Percentiles rank a stretch among this genome's conserved stretches.
phyloP scores from a whole-genome alignment of 257 asterid species.

The Salvia splendens region DNA sequence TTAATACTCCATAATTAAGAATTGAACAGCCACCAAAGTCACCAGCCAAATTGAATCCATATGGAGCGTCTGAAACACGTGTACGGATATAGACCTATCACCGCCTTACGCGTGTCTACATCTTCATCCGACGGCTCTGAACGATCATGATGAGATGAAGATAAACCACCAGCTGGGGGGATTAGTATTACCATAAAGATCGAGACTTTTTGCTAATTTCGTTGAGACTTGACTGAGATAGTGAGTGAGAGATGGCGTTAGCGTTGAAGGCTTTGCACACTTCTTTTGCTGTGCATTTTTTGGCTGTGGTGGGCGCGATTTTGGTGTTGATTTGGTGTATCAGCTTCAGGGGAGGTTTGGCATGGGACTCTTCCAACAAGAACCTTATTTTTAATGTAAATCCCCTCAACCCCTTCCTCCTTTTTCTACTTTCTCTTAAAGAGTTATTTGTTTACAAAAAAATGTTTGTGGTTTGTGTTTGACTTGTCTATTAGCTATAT shows the following conservation, averaged over 20 bases:
- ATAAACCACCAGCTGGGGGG: conserved; percentile 7
- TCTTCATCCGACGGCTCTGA: conserved; percentile 40
- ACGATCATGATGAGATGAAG: not conserved
- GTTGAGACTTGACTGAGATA: conserved; percentile 11
- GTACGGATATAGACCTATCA: conserved; percentile 17
- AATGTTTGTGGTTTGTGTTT: not conserved
- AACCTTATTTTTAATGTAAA: conserved; percentile 81
- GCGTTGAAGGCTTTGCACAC: conserved; percentile 65
- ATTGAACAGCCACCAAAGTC: not conserved
- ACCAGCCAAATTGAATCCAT: not conserved
- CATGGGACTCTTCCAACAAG: conserved; percentile 81
- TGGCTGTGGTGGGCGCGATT: conserved; percentile 57
- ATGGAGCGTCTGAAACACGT: conserved; percentile 33
- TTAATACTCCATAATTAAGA: too few relatives aligned
- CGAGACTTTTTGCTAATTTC: conserved; percentile 4
- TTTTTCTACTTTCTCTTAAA: not conserved
- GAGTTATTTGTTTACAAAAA: too few relatives aligned
- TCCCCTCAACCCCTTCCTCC: not conserved
- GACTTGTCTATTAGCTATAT: not conserved
- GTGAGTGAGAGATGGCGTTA: conserved; percentile 53
- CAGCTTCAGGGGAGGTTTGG: conserved; percentile 89
- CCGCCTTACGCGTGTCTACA: conserved; percentile 20
- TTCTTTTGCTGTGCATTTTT: conserved; percentile 62
- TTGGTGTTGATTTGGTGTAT: conserved; percentile 77
- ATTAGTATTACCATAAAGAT: conserved; percentile 19